These are phyloP conservation scores for Lichtheimia hyalospora DNA, from an alignment of 371 early-diverging fungal genomes.

Conservation along the genomic window DNA sequence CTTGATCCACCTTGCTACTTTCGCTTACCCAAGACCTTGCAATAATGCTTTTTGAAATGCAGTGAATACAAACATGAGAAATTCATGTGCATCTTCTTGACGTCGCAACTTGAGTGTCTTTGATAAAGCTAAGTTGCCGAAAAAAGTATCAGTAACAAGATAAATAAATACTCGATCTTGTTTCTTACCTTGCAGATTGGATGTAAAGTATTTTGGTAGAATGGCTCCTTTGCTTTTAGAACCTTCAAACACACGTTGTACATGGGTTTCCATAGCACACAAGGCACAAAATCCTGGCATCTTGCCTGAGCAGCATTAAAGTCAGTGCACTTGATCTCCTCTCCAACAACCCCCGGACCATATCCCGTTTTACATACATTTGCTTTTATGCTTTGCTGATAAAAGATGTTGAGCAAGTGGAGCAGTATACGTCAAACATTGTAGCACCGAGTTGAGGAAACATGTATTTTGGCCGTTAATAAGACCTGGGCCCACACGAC, in stretches of 20 bases:
- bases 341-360: neutral
- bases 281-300: slow-evolving; percentile 59
- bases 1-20: slow-evolving; percentile 1
- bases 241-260: slow-evolving; percentile 43
- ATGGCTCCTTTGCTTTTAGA: slow-evolving; percentile 52
- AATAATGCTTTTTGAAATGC: slow-evolving; percentile 30
- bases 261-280: slow-evolving; percentile 61
- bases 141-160: neutral
- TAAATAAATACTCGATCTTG: neutral
- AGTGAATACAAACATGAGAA: slow-evolving; percentile 76
- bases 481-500: slow-evolving; percentile 76
- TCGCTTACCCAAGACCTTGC: slow-evolving; percentile 24
- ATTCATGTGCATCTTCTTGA: slow-evolving; percentile 94
- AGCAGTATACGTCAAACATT: slow-evolving; percentile 90
- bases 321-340: neutral
- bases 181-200: slow-evolving; percentile 58
- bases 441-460: slow-evolving; percentile 91
- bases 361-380: slow-evolving; percentile 36
- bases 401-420: slow-evolving; percentile 80
- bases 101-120: slow-evolving; percentile 75
- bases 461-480: slow-evolving; percentile 95
- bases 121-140: slow-evolving; percentile 59
- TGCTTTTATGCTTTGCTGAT: slow-evolving; percentile 48
- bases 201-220: slow-evolving; percentile 70
- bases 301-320: slow-evolving; percentile 33